Evolutionary conservation across 2,329 filamentous ascomycete genomes (phyloP).

Genomic region (Helminthosporium solani): DNA sequence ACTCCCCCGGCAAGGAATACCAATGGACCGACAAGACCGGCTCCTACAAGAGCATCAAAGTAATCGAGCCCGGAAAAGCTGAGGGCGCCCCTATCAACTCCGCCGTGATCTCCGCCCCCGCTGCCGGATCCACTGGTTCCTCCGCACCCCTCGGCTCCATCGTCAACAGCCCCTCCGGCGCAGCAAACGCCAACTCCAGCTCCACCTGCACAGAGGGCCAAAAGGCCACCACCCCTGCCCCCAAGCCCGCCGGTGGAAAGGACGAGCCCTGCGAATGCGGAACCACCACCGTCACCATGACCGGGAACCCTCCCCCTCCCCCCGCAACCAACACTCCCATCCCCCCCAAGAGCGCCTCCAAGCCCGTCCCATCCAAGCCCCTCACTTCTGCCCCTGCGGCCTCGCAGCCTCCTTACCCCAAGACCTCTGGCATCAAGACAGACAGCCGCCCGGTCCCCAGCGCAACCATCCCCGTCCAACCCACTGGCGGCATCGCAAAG

Average conservation of each 20-base stretch:
- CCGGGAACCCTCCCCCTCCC: conserved; percentile 11
- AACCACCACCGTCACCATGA: conserved; percentile 19
- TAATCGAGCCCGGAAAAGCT: conserved; percentile 38
- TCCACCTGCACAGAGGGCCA: conserved; percentile 8
- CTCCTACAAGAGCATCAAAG: conserved; percentile 51
- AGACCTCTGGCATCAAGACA: conserved; percentile 26
- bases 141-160: not conserved
- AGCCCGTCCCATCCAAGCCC: conserved; percentile 9
- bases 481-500: conserved; percentile 20
- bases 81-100: conserved; percentile 34
- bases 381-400: conserved; percentile 14
- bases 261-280: conserved; percentile 15
- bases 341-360: not conserved
- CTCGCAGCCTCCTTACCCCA: conserved; percentile 23
- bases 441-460: conserved; percentile 29
- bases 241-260: not conserved
- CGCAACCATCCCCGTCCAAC: conserved; percentile 22
- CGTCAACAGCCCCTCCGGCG: not conserved
- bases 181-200: conserved; percentile 1
- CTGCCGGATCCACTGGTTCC: conserved; percentile 17
- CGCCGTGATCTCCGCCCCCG: conserved; percentile 22
- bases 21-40: conserved; percentile 53
- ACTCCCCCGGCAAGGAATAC: conserved; percentile 54
- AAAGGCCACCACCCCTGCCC: conserved; percentile 3
- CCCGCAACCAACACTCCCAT: not conserved